Percentiles rank a stretch among this genome's conserved stretches.
Evolutionary conservation across 129 eudicot species (phyloP).

Genomic region (Calendula officinalis): DNA sequence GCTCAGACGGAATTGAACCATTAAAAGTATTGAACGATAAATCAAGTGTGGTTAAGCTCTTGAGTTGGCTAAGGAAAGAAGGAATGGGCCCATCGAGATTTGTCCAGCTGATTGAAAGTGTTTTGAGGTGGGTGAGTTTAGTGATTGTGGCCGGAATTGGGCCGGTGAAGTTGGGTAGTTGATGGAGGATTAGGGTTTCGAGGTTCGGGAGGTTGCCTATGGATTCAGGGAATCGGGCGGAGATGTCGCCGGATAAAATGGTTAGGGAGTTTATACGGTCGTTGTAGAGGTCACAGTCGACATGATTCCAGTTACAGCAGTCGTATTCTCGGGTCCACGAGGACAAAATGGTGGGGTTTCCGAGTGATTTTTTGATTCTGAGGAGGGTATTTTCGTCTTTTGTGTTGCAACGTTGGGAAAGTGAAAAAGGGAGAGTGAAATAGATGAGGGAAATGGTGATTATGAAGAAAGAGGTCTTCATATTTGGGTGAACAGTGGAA

Average conservation of each 20-base stretch:
- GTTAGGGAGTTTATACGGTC: slow-evolving; percentile 40
- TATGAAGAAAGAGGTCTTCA: slow-evolving; percentile 30
- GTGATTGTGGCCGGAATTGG: slow-evolving; percentile 31
- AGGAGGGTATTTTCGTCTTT: slow-evolving; percentile 43
- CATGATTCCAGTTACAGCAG: slow-evolving; percentile 39
- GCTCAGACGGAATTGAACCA: slow-evolving; percentile 50
- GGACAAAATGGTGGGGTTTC: slow-evolving; percentile 30
- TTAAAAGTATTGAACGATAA: slow-evolving; percentile 39
- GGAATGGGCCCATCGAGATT: slow-evolving; percentile 35
- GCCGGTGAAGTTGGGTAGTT: slow-evolving; percentile 40
- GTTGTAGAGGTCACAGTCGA: slow-evolving; percentile 39
- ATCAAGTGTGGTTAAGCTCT: slow-evolving; percentile 35
- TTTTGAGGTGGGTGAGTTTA: slow-evolving; percentile 36
- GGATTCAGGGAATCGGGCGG: slow-evolving; percentile 31
- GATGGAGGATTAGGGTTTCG: slow-evolving; percentile 27
- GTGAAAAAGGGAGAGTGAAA: slow-evolving; percentile 17
- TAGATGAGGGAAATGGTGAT: slow-evolving; percentile 17
- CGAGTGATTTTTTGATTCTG: slow-evolving; percentile 33
- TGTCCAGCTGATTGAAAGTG: slow-evolving; percentile 29
- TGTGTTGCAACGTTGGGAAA: slow-evolving; percentile 41
- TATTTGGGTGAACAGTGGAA: slow-evolving; percentile 15
- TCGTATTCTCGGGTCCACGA: slow-evolving; percentile 38
- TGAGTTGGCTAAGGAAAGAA: slow-evolving; percentile 35
- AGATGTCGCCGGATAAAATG: slow-evolving; percentile 28
- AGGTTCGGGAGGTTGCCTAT: slow-evolving; percentile 39